phyloP scores from a whole-genome alignment of 371 early-diverging fungal genomes.

The Lichtheimia ramosa region DNA sequence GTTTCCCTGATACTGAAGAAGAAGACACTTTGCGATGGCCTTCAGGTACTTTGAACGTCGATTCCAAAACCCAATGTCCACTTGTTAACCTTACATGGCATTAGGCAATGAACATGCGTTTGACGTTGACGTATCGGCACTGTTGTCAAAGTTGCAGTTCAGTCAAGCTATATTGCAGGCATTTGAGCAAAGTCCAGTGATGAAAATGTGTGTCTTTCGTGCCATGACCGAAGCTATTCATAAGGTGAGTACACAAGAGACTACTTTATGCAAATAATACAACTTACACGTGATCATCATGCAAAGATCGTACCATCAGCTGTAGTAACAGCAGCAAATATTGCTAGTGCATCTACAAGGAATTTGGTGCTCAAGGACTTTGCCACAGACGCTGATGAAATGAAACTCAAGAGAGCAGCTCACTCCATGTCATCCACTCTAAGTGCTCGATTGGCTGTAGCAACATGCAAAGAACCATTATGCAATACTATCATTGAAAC shows the following conservation, averaged over 20 bases:
- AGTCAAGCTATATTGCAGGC: slow-evolving; percentile 59
- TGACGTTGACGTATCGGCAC: slow-evolving; percentile 30
- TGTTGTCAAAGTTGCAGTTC: slow-evolving; percentile 30
- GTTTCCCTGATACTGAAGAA: too few species aligned
- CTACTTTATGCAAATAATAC: too few species aligned
- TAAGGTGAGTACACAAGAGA: slow-evolving; percentile 19
- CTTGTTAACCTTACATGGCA: too few species aligned
- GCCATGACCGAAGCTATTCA: slow-evolving; percentile 37
- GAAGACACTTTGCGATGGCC: too few species aligned
- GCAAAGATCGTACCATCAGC: slow-evolving; percentile 69
- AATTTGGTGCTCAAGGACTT: slow-evolving; percentile 94
- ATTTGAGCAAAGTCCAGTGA: slow-evolving; percentile 85
- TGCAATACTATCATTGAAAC: slow-evolving; percentile 77
- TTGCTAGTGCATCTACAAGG: slow-evolving; percentile 86
- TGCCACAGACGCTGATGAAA: slow-evolving; percentile 89
- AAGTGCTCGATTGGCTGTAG: slow-evolving; percentile 78
- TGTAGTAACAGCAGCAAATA: slow-evolving; percentile 87
- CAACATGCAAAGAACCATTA: slow-evolving; percentile 92
- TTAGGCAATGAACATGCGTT: neutral
- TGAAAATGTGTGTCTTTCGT: slow-evolving; percentile 79
- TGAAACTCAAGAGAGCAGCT: slow-evolving; percentile 85
- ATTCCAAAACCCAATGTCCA: too few species aligned
- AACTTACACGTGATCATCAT: too few species aligned
- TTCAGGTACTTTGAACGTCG: too few species aligned
- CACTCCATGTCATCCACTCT: slow-evolving; percentile 92